Base-by-base conservation (phyloP, 768 basidiomycete species). In the Auricularia sp. region DNA sequence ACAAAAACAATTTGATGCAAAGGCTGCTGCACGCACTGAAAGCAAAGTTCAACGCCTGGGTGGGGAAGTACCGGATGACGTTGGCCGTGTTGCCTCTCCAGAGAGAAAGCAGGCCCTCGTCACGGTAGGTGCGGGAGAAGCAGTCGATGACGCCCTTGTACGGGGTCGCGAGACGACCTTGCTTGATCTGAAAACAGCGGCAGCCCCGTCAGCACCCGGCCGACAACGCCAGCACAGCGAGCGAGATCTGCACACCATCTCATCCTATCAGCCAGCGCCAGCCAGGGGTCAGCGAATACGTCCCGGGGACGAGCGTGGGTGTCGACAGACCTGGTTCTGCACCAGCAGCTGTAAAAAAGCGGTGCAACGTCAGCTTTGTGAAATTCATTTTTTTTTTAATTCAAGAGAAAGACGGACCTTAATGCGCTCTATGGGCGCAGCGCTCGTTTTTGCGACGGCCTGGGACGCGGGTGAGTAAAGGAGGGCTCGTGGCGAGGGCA, bases 31-130 rank as follows among this genome's bases (percentile, higher is more conserved):
- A 86, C 93, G 71, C 71, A 97, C 91, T 98, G 90, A 98, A 98
- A 76, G 96, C 96, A 73, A 99, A 98, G 91, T 99, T 99, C 72
- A 98, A 80, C 47, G 97, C 97, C 78, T 99, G 96, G 65, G 97
- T 99, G 62, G 97, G 97, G 93, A 99, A 99, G 90, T 99, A 99
- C 77, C 97, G 95, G 82, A 99, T 97, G 80, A 99, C 97, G 81
- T 99, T 99, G 85, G 97, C 96, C 65, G 96, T 98, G 87, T 99
- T 99, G 78, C 97, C 97, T 81, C 97, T 83, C 97, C 97, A 98
- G 74, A 99, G 82, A 23, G 97, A 90, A 67, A 93, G 83, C 62
- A 97, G 80, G 77, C 97, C 97, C 83, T 99, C 97, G 16, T 98
- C 96, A 70, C 77, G 79, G 84, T 95, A 96, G 65, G 95, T 98